phyloP scores from a whole-genome alignment of 768 basidiomycete species.

The Hortiboletus campestris region DNA sequence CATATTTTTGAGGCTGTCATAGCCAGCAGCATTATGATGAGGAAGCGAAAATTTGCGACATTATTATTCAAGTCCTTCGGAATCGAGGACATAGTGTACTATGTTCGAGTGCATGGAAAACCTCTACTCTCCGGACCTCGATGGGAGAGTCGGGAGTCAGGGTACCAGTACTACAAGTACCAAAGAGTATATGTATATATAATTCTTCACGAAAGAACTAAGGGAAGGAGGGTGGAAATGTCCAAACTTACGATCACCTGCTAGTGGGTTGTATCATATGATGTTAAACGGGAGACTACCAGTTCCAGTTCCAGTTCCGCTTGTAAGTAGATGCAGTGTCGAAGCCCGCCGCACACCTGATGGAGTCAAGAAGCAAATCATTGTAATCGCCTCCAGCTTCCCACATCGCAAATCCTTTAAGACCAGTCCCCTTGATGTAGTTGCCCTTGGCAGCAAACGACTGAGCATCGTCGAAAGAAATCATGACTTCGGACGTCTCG shows the following conservation, averaged over 20 bases:
- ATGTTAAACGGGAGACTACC: background rate
- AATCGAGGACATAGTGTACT: too few species aligned
- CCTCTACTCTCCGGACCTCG: background rate
- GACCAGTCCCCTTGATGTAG: conserved; percentile 50
- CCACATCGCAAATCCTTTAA: conserved; percentile 74
- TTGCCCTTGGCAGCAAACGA: conserved; percentile 62
- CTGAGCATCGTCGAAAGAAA: conserved; percentile 61
- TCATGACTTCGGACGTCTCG: conserved; percentile 48
- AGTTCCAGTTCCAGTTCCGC: background rate
- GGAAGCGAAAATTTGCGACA: too few species aligned
- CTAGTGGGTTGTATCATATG: background rate
- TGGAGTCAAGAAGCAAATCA: conserved; percentile 51
- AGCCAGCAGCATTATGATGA: too few species aligned
- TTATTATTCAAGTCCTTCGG: too few species aligned
- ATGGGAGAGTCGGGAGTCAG: too few species aligned
- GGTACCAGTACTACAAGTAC: background rate
- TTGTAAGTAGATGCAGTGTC: background rate
- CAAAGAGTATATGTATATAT: background rate
- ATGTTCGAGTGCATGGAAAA: too few species aligned
- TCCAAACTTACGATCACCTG: background rate
- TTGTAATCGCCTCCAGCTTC: conserved; percentile 64
- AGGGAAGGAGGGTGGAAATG: background rate
- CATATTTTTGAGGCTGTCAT: too few species aligned
- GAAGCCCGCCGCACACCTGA: background rate
- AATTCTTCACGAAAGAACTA: too few species aligned